Evolutionary conservation across 305 asterid genomes (phyloP), one percentile per base, ranked within the genome.

Genomic region (Andrographis paniculata): DNA sequence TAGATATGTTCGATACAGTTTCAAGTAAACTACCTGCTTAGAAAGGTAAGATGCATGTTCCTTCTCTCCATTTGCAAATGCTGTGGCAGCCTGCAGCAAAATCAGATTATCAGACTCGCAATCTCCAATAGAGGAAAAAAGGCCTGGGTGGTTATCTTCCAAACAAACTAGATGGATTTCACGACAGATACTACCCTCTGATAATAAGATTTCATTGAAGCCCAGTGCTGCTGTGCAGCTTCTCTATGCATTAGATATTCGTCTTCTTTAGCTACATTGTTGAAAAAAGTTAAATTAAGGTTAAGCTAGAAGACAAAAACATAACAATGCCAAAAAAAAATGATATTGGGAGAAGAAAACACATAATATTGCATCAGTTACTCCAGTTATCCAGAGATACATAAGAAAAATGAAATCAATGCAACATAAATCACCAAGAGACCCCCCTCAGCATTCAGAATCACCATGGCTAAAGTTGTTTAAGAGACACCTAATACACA

Each of bases 211-310:
- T 71, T 91, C 95, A 76, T 80, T 1, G 95, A 82, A 56, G 63
- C 79, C 87, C 87, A 91, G 71, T 86, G 94, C 62, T 71, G 73
- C 56, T 71, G 76, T 2, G 98, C 80, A 62, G 72, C 37, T 63
- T 67, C 76, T 73, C 95, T 83, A 47, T 67, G 76, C 63, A 63
- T 74, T 33, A 64, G 79, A 77, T 86, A 89, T 55, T 86, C 96
- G 36, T 76, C 86, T 62, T 83, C 94, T 68, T 75, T 61, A 67
- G 73, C 88, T 82, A 67, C 80, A 82, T n/a, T 50, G 54, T 64
- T 57, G 35, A 62, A 57, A 63, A 20, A 44, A 56, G 63, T 50
- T 62, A 58, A 62, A 56, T 23, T 43, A 22, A 67, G 42, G 44
- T 31, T 60, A 64, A 62, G 64, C 39, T 39, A 52, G 39, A 0